phyloP scores from a whole-genome alignment of 805 yeast species.

The Nakazawaea wickerhamii region DNA sequence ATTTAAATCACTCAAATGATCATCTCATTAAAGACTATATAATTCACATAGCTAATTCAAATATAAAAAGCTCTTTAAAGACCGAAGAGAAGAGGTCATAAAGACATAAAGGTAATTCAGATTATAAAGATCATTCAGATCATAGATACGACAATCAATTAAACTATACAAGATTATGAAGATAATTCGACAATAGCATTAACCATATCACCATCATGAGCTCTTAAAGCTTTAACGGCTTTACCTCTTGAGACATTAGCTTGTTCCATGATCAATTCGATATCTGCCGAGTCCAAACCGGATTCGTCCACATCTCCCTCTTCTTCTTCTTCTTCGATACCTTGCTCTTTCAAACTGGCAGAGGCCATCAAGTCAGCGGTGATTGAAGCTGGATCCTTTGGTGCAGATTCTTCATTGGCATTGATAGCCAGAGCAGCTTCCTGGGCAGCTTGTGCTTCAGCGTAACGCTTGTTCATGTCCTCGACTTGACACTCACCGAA shows the following conservation, averaged over 20 bases:
- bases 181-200: conserved; percentile 88
- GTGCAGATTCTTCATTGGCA: conserved; percentile 23
- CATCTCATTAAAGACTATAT: too few species aligned
- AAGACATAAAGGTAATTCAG: too few species aligned
- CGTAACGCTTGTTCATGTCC: conserved; percentile 84
- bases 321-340: conserved; percentile 47
- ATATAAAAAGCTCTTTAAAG: too few species aligned
- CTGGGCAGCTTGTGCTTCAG: conserved; percentile 78
- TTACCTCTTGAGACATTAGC: conserved; percentile 83
- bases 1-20: too few species aligned
- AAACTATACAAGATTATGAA: conserved; percentile 8
- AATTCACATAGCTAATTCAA: too few species aligned
- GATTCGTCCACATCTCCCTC: conserved; percentile 78
- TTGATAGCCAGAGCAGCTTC: conserved; percentile 45
- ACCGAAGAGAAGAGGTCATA: too few species aligned
- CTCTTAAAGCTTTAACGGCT: conserved; percentile 87
- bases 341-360: conserved; percentile 39
- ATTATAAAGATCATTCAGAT: too few species aligned
- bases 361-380: conserved; percentile 78
- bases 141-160: too few species aligned
- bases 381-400: conserved; percentile 71
- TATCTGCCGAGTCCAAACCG: conserved; percentile 77
- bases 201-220: conserved; percentile 90
- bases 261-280: conserved; percentile 85
- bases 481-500: conserved; percentile 98